Evolutionary conservation across 1,284 basidiomycete genomes (phyloP), one percentile per base, ranked within the genome.

Genomic region (Pseudozyma thailandica): DNA sequence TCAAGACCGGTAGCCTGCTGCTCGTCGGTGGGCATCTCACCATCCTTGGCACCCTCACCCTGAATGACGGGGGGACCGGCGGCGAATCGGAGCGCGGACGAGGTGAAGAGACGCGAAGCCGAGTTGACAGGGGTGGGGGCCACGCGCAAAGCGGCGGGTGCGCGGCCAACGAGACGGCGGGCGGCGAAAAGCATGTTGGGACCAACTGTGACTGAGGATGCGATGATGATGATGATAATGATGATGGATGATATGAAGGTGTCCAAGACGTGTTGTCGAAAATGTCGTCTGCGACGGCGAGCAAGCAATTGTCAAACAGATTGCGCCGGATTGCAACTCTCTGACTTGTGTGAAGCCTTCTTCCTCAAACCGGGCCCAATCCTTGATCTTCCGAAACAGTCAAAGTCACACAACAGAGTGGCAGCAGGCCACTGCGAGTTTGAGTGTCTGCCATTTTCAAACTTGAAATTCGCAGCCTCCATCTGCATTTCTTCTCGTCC

Each of bases 1-100:
- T 97, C 94, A 64, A 97, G 87, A 89, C 95, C 94, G 74, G 95
- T 98, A 27, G 94, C 89, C 86, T 98, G 95, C 77, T 92, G 87
- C 81, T 91, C 87, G 85, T 93, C 91, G 66, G 90, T 91, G 60
- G 93, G 89, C 66, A 93, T 88, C 68, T 89, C 87, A 72, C 92
- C 93, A 13, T 88, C 57, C 84, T 92, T 90, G 77, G 88, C 88
- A 81, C 84, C 93, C 88, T 75, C 87, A 78, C 93, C 92, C 76
- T 87, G 90, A 72, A 93, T 85, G 69, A 89, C 85, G 57, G 91
- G 90, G 53, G 89, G 86, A 21, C 64, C 71, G 33, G 61, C 63
- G 27, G 66, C 60, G 60, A 73, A 68, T 27, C 72, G 73, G 43
- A 72, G 58, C 18, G 74, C 72, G 18, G 79, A 73, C 49, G 69